Base-by-base conservation (phyloP, 306 rosid species). In the Corylus avellana region DNA sequence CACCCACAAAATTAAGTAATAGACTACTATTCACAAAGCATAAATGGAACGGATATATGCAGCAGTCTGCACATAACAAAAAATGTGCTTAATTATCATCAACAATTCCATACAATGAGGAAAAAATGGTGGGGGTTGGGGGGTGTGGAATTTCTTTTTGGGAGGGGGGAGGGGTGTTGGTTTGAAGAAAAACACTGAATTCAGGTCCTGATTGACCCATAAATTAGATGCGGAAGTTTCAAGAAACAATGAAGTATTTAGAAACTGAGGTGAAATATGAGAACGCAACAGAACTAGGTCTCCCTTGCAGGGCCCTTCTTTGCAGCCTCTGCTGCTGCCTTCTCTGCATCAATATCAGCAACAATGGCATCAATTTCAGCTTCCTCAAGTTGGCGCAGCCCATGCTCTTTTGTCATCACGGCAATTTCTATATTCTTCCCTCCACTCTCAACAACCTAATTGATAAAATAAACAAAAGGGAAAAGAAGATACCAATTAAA, bases 401-500 rank as follows among this genome's bases (percentile, higher is more conserved):
- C 88, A n/a, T 84, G 79, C 70, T 89, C 92, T 75, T 71, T 86
- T 11, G 90, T 89, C 92, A 89, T 89, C 64, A 84, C 88, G 29
- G 86, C 92, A 18, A 89, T 86, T 84, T 89, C 92, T 49, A 89
- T 84, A 83, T 86, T 88, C 83, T 89, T 89, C 22, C 92, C 92
- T 1, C 92, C 88, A 70, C 92, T 86, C 78, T 89, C 92, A 22
- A 89, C 92, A 78, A 89, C 92, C 92, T 88, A 84, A 55, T 57
- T 37, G 35, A 49, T 55, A 72, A 67, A 22, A 58, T 29, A 49
- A n/a, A 32, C 70, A 42, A 67, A 72, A 39, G 13, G 3, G 27
- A 42, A 39, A 37, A 27, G 25, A 50, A 29, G 17, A 67, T 17
- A 59, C 16, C 29, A 2, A 47, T 22, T 7, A 67, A 3, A 18